Conservation (phyloP, 345 rosid genomes). For the Corchorus capsularis region DNA sequence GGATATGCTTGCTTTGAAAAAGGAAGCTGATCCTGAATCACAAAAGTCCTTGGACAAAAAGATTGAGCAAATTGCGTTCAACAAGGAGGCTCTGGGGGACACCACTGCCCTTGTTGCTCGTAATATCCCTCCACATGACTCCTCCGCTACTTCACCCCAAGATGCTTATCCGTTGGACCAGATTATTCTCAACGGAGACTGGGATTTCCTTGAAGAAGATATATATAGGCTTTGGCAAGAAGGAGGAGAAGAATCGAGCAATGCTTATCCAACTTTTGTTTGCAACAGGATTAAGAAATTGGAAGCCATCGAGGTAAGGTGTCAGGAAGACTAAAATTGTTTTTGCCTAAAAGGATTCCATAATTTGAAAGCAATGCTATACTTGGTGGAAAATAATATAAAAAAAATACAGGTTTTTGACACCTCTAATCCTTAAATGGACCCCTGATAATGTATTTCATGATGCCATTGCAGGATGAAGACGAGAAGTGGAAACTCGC, state of each 20-base stretch:
- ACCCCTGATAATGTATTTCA: not conserved
- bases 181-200: slow-evolving; percentile 70
- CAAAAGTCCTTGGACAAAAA: slow-evolving; percentile 43
- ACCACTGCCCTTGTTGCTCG: slow-evolving; percentile 45
- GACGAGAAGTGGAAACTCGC: slow-evolving; percentile 44
- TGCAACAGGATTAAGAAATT: slow-evolving; percentile 66
- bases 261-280: slow-evolving; percentile 64
- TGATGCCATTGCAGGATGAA: slow-evolving; percentile 50
- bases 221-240: slow-evolving; percentile 41
- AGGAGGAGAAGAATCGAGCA: slow-evolving; percentile 31
- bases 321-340: not conserved
- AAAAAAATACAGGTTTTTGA: not conserved
- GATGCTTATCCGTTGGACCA: slow-evolving; percentile 76
- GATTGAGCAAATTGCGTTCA: slow-evolving; percentile 44
- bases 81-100: slow-evolving; percentile 60
- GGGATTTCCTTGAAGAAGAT: slow-evolving; percentile 64
- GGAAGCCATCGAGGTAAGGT: slow-evolving; percentile 52
- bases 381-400: not conserved
- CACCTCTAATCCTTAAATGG: not conserved
- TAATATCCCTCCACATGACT: slow-evolving; percentile 72
- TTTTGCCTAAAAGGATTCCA: not conserved
- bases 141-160: slow-evolving; percentile 52
- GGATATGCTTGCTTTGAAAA: slow-evolving; percentile 39
- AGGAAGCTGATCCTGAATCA: slow-evolving; percentile 56
- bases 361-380: not conserved